A percentile compares a stretch with the other conserved stretches of the same genome.
phyloP scores from a whole-genome alignment of 1,284 basidiomycete genomes.

The Cutaneotrichosporon dermatis region DNA sequence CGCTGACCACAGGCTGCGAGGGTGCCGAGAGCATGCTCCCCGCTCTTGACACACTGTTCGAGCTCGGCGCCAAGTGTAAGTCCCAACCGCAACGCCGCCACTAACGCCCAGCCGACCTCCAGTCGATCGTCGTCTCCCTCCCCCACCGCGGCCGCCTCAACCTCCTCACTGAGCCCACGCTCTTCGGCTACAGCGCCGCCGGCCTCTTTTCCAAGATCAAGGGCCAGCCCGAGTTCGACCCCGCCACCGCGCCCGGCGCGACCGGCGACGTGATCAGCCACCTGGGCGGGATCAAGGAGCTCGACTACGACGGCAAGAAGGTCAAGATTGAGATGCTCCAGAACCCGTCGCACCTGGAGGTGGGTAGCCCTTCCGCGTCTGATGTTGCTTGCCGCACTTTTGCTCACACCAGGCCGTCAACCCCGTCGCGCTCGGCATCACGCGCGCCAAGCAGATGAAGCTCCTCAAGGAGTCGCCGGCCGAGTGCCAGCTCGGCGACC shows the following conservation, averaged over 20 bases:
- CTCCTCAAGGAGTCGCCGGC: slow-evolving; percentile 60
- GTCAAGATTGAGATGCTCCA: slow-evolving; percentile 72
- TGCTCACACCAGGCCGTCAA: slow-evolving; percentile 58
- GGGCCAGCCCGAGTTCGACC: slow-evolving; percentile 62
- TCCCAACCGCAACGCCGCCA: no score
- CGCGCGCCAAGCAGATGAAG: slow-evolving; percentile 83
- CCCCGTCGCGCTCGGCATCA: slow-evolving; percentile 80
- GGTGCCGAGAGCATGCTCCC: slow-evolving; percentile 87
- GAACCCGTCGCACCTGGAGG: slow-evolving; percentile 79
- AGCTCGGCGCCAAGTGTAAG: slow-evolving; percentile 60
- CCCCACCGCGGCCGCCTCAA: slow-evolving; percentile 79
- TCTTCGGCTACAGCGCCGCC: slow-evolving; percentile 62
- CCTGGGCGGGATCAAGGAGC: slow-evolving; percentile 54
- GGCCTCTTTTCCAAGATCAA: slow-evolving; percentile 79
- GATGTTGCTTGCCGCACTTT: background rate
- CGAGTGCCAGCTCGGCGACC: slow-evolving; percentile 74
- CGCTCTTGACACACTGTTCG: slow-evolving; percentile 70
- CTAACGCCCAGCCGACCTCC: slow-evolving; percentile 57
- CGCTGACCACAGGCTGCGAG: slow-evolving; percentile 51
- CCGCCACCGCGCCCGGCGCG: slow-evolving; percentile 61
- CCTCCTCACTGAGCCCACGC: slow-evolving; percentile 63
- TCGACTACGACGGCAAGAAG: slow-evolving; percentile 50
- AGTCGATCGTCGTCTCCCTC: slow-evolving; percentile 61
- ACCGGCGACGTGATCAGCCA: slow-evolving; percentile 84
- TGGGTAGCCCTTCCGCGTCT: background rate